Base-by-base conservation (phyloP, 768 basidiomycete genomes). In the Gymnopilus dilepis region DNA sequence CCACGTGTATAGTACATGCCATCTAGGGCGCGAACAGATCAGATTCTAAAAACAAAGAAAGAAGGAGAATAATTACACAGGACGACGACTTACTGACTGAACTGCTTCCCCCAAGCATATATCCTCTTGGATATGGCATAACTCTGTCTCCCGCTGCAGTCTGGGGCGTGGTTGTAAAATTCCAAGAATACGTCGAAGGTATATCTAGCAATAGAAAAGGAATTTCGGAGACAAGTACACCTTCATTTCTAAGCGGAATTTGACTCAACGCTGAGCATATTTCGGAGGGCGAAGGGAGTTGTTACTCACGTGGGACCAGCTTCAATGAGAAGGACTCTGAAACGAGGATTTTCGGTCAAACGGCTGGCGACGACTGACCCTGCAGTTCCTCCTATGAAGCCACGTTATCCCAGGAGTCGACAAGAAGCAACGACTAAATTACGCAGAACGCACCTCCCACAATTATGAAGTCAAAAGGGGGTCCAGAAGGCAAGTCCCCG, bases 291-390 rank as follows among this genome's bases (percentile, higher is more conserved):
- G 22, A 28, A 48, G 11, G 19, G 6, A 50, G 13, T 19, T 5
- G 19, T 21, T 3, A 53, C 50, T 51, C 6, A 60, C 59, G 51
- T 43, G 2, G 54, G 47, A 34, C 86, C 86, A 0, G 84, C 81
- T 67, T 88, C 86, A 8, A 87, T 70, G 9, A 88, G 65, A 12
- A 85, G 72, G 0, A 87, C 85, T 2, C 74, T 75, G 8, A 82
- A 70, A 1, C 65, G 66, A 0, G 81, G 79, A 60, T 86, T 72
- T 65, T 86, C 86, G 11, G 80, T 80, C 6, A 87, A 70, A 3
- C 86, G 75, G 15, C 82, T 77, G 0, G 86, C 86, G 15, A 87
- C 70, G 0, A 80, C 84, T 54, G 82, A 84, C 7, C 86, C 86
- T 0, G 84, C 79, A 26, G 84, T 85, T 15, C 86, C 85, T 21